Base-by-base conservation (phyloP, 208 protist species). In the Angomonas ambiguus region DNA sequence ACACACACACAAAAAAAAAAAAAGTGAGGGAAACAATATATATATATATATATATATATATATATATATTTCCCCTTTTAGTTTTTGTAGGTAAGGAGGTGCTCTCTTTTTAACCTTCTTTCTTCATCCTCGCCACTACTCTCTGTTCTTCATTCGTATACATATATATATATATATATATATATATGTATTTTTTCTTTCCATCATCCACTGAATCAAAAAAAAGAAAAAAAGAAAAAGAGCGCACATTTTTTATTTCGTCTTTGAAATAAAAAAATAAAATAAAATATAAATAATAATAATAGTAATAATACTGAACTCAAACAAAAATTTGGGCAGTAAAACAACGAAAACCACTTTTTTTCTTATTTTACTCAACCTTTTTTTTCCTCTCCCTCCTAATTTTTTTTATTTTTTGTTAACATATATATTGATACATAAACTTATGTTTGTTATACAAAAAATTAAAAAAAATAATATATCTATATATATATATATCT, bases 141-240 rank as follows among this genome's bases (percentile, higher is more conserved):
- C n/a, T n/a, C n/a, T n/a, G n/a, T n/a, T n/a, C n/a, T n/a, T n/a
- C n/a, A n/a, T n/a, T n/a, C n/a, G n/a, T n/a, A n/a, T n/a, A n/a
- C n/a, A n/a, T n/a, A n/a, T n/a, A n/a, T n/a, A n/a, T n/a, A n/a
- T n/a, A n/a, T n/a, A n/a, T n/a, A n/a, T n/a, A n/a, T n/a, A n/a
- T n/a, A n/a, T n/a, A n/a, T n/a, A n/a, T n/a, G n/a, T n/a, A n/a
- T 45, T 45, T 45, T 45, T 45, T 45, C 16, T n/a, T n/a, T n/a
- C n/a, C n/a, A n/a, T n/a, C n/a, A 45, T 45, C 16, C 6, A 24
- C 11, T 8, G 49, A 56, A 62, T 32, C 11, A 62, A 20, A n/a
- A 62, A 62, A 62, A 62, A 62, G 57, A 51, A 62, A 5, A 51
- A 51, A n/a, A 10, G 28, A 13, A 48, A 59, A 59, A 48, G 28